These are phyloP conservation scores for Metschnikowia koreensis DNA, from an alignment of 805 yeast genomes.

Conservation along the genomic window DNA sequence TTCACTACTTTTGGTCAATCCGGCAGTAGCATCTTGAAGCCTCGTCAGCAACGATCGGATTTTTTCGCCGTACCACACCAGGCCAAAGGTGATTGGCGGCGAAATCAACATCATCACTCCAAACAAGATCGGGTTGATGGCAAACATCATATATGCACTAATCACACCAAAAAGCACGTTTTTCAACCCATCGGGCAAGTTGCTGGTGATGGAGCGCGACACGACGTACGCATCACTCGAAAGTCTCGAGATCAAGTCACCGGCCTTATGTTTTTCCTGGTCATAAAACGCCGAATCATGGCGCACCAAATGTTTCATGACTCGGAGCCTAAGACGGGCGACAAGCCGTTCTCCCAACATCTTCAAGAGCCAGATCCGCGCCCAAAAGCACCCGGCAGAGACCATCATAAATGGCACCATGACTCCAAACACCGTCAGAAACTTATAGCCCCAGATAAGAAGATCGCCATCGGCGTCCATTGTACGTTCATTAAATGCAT, in stretches of 20 bases:
- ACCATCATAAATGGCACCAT: constrained; percentile 46
- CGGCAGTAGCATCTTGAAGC: constrained; percentile 45
- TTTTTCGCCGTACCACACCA: constrained; percentile 46
- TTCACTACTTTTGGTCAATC: constrained; percentile 43
- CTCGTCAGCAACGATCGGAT: constrained; percentile 40
- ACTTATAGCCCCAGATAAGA: constrained; percentile 45
- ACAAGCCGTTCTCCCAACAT: constrained; percentile 44
- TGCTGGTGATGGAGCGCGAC: constrained; percentile 41
- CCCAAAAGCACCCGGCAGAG: constrained; percentile 47
- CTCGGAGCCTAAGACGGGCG: constrained; percentile 40
- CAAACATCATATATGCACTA: constrained; percentile 44
- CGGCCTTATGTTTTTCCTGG: constrained; percentile 44
- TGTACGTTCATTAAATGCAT: constrained; percentile 36
- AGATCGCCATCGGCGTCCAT: constrained; percentile 40
- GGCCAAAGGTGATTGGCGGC: constrained; percentile 45
- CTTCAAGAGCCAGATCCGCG: constrained; percentile 41
- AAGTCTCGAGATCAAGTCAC: constrained; percentile 44
- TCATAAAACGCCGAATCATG: constrained; percentile 45
- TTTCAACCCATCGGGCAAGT: constrained; percentile 45
- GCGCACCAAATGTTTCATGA: constrained; percentile 41
- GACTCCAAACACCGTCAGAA: constrained; percentile 37
- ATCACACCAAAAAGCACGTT: constrained; percentile 42
- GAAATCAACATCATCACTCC: constrained; percentile 45
- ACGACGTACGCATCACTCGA: constrained; percentile 49
- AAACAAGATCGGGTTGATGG: constrained; percentile 41